These are phyloP conservation scores for Sisymbrium altissimum DNA, from an alignment of 345 rosid genomes.

Conservation along the genomic window DNA sequence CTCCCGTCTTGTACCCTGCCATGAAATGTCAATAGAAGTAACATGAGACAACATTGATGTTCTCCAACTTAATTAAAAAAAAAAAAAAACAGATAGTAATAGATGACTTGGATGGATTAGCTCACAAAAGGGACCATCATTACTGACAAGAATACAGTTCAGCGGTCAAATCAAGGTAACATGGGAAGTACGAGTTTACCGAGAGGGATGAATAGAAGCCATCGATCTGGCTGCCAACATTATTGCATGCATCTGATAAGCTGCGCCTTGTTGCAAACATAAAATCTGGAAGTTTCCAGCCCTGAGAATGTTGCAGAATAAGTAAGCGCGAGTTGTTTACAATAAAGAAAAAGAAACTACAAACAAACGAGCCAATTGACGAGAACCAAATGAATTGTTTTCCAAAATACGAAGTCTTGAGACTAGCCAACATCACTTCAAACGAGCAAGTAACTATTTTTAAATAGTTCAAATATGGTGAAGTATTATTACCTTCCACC, in stretches of 20 bases:
- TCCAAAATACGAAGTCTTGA: neutral
- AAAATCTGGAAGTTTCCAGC: slow-evolving; percentile 92
- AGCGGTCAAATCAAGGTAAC: neutral
- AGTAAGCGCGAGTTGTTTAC: neutral
- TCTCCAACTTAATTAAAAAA: neutral
- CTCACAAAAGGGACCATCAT: slow-evolving; percentile 1
- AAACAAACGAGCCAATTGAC: neutral
- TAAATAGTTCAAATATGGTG: neutral
- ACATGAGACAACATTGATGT: neutral
- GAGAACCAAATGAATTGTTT: neutral
- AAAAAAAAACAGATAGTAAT: neutral
- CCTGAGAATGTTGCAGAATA: slow-evolving; percentile 46
- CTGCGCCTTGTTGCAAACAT: slow-evolving; percentile 93
- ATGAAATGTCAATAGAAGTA: neutral
- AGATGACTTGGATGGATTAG: neutral
- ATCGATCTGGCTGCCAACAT: slow-evolving; percentile 74
- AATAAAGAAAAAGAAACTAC: neutral
- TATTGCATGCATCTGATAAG: slow-evolving; percentile 76
- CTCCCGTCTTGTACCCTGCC: slow-evolving; percentile 61
- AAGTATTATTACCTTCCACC: slow-evolving; percentile 35
- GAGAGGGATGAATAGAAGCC: slow-evolving; percentile 64
- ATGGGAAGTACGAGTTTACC: slow-evolving; percentile 39
- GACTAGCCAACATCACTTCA: slow-evolving; percentile 4
- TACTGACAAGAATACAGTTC: neutral
- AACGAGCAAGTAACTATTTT: neutral